Conservation (phyloP, 2,329 filamentous ascomycete genomes). For the Penicillium psychrosexuale region DNA sequence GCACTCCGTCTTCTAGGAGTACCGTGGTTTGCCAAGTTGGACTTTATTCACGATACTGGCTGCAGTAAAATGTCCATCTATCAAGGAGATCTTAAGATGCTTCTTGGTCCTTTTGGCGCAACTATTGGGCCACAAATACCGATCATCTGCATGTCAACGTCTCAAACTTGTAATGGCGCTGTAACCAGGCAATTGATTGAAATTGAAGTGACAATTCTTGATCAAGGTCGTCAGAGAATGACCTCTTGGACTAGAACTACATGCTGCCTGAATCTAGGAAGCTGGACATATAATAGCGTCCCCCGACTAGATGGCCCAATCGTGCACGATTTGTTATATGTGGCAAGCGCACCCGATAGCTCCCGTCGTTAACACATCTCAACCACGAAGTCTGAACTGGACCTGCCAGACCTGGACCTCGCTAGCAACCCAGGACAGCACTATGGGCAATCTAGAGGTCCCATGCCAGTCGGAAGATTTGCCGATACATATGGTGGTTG, state of each 20-base stretch:
- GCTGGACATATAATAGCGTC: background rate
- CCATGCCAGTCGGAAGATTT: no score
- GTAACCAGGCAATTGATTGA: background rate
- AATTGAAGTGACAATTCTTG: background rate
- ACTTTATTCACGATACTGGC: background rate
- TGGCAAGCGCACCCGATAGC: background rate
- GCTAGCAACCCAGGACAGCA: background rate
- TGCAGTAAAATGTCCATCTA: background rate
- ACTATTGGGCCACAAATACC: background rate
- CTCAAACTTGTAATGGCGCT: background rate
- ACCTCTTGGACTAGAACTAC: background rate
- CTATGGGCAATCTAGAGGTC: background rate
- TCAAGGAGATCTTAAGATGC: background rate
- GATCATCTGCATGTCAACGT: background rate
- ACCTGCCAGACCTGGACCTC: background rate
- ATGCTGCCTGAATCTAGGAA: background rate
- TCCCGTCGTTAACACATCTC: background rate
- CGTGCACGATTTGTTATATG: background rate
- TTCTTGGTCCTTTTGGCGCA: background rate
- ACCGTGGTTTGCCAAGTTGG: background rate
- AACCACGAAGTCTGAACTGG: background rate
- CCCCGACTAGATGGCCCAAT: background rate
- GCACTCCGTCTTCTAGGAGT: background rate
- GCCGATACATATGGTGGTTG: background rate
- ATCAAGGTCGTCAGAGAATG: background rate